phyloP scores from a whole-genome alignment of 2,329 filamentous ascomycete genomes.

The Epichloe glyceriae region DNA sequence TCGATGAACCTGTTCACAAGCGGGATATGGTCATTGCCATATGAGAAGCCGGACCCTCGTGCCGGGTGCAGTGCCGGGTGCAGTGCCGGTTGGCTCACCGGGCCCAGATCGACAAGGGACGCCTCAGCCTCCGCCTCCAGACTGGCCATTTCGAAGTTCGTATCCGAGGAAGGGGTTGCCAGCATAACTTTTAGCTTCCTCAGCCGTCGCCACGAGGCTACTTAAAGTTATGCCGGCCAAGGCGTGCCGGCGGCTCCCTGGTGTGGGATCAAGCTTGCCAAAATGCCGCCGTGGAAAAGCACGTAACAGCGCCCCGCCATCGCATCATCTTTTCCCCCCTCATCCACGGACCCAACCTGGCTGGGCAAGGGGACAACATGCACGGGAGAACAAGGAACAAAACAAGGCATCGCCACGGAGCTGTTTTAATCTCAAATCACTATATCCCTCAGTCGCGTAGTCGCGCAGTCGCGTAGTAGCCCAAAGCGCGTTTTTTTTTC shows the following conservation, averaged over 20 bases:
- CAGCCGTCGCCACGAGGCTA: not conserved
- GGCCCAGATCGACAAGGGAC: not conserved
- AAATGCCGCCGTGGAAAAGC: not conserved
- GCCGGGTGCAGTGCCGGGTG: not conserved
- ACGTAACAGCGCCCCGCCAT: constrained; percentile 2
- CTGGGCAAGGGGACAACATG: not conserved
- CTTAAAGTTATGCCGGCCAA: not conserved
- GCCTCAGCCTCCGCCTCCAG: not conserved
- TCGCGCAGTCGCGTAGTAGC: too few relatives aligned
- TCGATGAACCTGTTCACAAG: constrained; percentile 23
- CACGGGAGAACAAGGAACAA: not conserved
- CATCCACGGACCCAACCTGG: too few relatives aligned
- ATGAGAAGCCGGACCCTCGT: not conserved
- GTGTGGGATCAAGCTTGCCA: not conserved
- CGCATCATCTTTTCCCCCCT: not conserved
- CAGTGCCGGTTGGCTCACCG: not conserved
- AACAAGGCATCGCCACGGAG: too few relatives aligned
- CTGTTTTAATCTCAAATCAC: too few relatives aligned
- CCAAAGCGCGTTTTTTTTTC: too few relatives aligned
- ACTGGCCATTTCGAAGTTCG: not conserved
- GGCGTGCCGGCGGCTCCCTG: not conserved
- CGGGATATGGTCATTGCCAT: not conserved
- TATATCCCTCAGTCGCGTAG: too few relatives aligned
- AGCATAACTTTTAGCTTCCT: not conserved
- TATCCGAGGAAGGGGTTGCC: not conserved